Conservation (phyloP, 2,329 filamentous ascomycete species). For the Colletotrichum paranaense region DNA sequence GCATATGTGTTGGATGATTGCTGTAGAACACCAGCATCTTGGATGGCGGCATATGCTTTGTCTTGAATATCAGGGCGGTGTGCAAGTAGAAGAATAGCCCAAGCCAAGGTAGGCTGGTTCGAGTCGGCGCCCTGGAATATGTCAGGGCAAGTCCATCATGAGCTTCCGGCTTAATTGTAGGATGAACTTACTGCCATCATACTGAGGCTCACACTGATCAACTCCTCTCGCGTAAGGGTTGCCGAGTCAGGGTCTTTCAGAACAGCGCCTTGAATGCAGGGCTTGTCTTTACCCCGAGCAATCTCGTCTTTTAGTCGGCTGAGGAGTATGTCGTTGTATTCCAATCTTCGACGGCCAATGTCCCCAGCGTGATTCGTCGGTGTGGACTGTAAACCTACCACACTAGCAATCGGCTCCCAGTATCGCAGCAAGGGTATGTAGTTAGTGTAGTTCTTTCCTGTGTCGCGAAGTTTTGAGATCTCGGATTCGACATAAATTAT, state of each 20-base stretch:
- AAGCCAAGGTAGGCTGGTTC: constrained; percentile 42
- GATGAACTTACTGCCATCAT: constrained; percentile 55
- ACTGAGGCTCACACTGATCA: constrained; percentile 47
- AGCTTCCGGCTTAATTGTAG: not conserved
- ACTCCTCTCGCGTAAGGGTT: constrained; percentile 10
- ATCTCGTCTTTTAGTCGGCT: not conserved
- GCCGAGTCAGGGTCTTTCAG: constrained; percentile 14
- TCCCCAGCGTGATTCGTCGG: not conserved
- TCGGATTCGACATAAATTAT: constrained; percentile 39
- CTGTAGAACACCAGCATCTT: constrained; percentile 43
- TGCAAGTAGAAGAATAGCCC: constrained; percentile 43
- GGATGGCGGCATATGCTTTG: constrained; percentile 42
- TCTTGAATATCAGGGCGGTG: constrained; percentile 43
- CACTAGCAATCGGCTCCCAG: constrained; percentile 10
- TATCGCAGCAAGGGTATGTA: constrained; percentile 16
- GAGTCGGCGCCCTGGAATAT: constrained; percentile 40
- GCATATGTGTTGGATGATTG: constrained; percentile 18
- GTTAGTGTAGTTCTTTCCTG: constrained; percentile 8
- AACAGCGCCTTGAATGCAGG: constrained; percentile 22
- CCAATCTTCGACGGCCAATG: constrained; percentile 7
- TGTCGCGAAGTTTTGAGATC: constrained; percentile 30
- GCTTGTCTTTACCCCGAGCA: not conserved
- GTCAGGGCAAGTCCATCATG: not conserved
- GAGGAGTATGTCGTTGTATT: constrained; percentile 11
- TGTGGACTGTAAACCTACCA: not conserved